Conservation (phyloP, 768 basidiomycete genomes). For the Kwoniella bestiolae region DNA sequence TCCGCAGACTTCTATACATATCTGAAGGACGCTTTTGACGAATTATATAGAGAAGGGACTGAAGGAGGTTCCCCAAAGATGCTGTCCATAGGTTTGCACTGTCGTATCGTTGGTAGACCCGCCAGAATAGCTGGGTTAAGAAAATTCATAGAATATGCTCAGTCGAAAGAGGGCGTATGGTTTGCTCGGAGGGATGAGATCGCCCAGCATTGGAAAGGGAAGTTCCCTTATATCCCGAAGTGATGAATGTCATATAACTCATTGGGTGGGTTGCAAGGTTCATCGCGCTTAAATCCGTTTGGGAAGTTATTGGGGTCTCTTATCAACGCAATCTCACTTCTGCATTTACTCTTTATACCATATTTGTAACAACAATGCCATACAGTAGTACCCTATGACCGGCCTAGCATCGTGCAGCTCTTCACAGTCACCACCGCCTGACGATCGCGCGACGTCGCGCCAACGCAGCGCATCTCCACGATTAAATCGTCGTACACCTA, state of each 20-base stretch:
- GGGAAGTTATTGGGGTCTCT: too few species aligned
- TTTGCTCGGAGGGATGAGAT: conserved; percentile 9
- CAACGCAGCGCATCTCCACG: neutral
- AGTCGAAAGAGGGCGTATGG: conserved; percentile 40
- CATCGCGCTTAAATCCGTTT: too few species aligned
- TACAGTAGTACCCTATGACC: too few species aligned
- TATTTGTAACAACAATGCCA: too few species aligned
- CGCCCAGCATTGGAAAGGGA: conserved; percentile 1
- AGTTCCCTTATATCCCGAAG: neutral
- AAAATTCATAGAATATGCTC: conserved; percentile 41
- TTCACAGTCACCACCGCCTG: neutral
- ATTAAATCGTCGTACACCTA: neutral
- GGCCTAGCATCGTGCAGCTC: neutral
- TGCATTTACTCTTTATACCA: too few species aligned
- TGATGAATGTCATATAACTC: too few species aligned
- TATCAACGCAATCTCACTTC: too few species aligned
- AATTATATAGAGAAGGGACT: conserved; percentile 36
- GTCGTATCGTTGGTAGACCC: conserved; percentile 41
- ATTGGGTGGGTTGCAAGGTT: too few species aligned
- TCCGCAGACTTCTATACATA: conserved; percentile 42
- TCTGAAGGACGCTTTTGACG: conserved; percentile 43
- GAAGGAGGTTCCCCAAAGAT: conserved; percentile 39
- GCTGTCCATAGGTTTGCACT: conserved; percentile 48
- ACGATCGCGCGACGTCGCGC: neutral
- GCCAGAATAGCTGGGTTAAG: conserved; percentile 38